phyloP scores from a whole-genome alignment of 2,329 filamentous ascomycete genomes.

The Chalaropsis thielavioides region DNA sequence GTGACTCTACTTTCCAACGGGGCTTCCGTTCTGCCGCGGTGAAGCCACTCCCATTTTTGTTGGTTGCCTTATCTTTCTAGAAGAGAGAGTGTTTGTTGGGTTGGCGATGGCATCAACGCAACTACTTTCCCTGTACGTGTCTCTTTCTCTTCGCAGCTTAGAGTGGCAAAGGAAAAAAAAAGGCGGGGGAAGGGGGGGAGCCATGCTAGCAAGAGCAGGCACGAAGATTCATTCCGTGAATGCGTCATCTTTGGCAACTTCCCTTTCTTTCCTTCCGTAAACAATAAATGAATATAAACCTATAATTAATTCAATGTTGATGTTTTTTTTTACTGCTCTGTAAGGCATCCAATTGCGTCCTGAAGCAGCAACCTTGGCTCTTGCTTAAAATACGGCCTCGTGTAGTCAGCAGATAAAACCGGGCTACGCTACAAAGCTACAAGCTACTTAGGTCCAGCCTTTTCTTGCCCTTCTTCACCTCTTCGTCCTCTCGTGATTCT shows the following conservation, averaged over 20 bases:
- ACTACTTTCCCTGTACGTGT: too few species aligned
- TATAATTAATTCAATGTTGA: not conserved
- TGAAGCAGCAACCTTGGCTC: conserved; percentile 4
- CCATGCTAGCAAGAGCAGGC: too few species aligned
- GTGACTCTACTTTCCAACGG: conserved; percentile 1
- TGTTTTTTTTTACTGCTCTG: not conserved
- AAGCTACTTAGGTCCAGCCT: not conserved
- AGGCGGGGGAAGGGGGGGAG: too few species aligned
- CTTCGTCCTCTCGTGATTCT: not conserved
- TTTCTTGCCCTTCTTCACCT: not conserved
- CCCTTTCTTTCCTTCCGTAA: not conserved
- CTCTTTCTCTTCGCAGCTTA: too few species aligned
- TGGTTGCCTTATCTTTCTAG: too few species aligned
- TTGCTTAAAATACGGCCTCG: not conserved
- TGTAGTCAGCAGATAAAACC: not conserved
- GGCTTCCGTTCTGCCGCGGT: conserved; percentile 1
- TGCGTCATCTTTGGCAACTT: not conserved
- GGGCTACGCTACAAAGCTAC: not conserved
- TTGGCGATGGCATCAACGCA: too few species aligned
- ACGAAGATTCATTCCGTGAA: not conserved
- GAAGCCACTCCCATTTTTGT: too few species aligned
- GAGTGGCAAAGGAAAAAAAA: too few species aligned
- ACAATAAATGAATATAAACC: not conserved
- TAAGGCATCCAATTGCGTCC: conserved; percentile 16
- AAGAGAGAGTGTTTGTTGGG: too few species aligned